A percentile compares a stretch with the other conserved stretches of the same genome.
Evolutionary conservation across 2,329 filamentous ascomycete species (phyloP).

Genomic region (Neopestalotiopsis rosae): DNA sequence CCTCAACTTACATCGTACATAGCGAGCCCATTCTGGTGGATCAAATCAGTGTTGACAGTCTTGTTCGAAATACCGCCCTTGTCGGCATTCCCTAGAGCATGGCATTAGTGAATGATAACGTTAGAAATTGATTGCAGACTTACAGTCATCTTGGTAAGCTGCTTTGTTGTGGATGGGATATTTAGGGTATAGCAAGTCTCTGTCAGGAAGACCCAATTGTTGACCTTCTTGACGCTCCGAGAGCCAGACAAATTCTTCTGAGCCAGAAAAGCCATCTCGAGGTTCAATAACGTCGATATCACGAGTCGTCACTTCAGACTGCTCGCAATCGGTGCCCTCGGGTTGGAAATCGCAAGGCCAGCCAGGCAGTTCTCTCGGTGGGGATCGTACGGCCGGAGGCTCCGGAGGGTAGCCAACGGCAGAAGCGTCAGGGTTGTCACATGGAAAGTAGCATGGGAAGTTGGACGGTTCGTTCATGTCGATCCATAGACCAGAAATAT

Average conservation of each 20-base stretch:
- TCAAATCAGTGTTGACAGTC: conserved; percentile 70
- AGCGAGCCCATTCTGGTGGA: conserved; percentile 69
- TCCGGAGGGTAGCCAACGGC: conserved; percentile 59
- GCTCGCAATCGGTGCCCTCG: conserved; percentile 42
- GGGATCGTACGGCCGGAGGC: conserved; percentile 66
- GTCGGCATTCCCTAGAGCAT: conserved; percentile 38
- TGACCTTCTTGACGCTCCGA: conserved; percentile 38
- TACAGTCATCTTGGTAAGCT: conserved; percentile 45
- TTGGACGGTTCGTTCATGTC: conserved; percentile 66
- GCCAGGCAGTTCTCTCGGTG: conserved; percentile 69
- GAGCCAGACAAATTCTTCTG: conserved; percentile 27
- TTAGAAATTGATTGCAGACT: neutral
- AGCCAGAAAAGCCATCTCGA: conserved; percentile 35
- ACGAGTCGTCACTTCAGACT: conserved; percentile 25
- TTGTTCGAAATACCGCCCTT: conserved; percentile 57
- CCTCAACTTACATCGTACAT: conserved; percentile 62
- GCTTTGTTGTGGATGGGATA: conserved; percentile 71
- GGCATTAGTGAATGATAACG: neutral
- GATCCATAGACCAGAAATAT: conserved; percentile 82
- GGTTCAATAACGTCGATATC: conserved; percentile 22
- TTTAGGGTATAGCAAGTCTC: conserved; percentile 67
- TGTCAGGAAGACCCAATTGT: conserved; percentile 62
- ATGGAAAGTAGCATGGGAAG: conserved; percentile 60
- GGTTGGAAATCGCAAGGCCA: conserved; percentile 74
- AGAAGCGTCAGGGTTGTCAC: conserved; percentile 49